Base-by-base conservation (phyloP, 495 filamentous ascomycete genomes). In the Diplogelasinospora grovesii region DNA sequence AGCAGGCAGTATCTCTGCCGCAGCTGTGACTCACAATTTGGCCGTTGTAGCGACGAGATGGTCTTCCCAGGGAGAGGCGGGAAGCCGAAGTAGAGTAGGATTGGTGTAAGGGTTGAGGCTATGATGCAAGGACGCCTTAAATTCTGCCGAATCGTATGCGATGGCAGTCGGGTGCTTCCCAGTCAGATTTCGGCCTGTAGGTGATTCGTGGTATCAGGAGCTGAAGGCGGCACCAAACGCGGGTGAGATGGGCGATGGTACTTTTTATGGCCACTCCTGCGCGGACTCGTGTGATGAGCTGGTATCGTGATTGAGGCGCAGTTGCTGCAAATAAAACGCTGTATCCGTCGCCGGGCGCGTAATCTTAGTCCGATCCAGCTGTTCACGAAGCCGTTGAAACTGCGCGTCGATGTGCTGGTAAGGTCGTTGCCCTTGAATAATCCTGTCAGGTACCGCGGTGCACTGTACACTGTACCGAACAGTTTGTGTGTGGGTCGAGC, bases 21-120 rank as follows among this genome's bases (percentile, higher is more conserved):
- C 43, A 47, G 44, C 45, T 60, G 60, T 68, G 66, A 70, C 66
- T 67, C 63, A 70, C 61, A 53, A 53, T 55, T 54, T 57, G 23
- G 52, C 49, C 50, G 54, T 47, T 52, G 46, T 50, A 24, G 18
- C 22, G 26, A 37, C 22, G 21, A 41, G 19, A 55, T 57, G 49
- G 52, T 53, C n/a, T n/a, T n/a, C n/a, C n/a, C n/a, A n/a, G n/a
- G n/a, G n/a, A n/a, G n/a, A 30, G 22, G 13, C 22, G 43, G 48
- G 39, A 38, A 36, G 29, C 42, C 25, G 33, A 43, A 46, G 53
- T 34, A 33, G 46, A 49, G 59, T 36, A 41, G 45, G 55, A 67
- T 63, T 68, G 61, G 55, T 50, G 53, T n/a, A 60, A 30, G 36
- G 33, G 32, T 39, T 54, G 53, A 43, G 50, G 59, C 54, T 53